Evolutionary conservation across 2,329 filamentous ascomycete genomes (phyloP), one percentile per base, ranked within the genome.

Genomic region (Fragosphaeria purpurea): DNA sequence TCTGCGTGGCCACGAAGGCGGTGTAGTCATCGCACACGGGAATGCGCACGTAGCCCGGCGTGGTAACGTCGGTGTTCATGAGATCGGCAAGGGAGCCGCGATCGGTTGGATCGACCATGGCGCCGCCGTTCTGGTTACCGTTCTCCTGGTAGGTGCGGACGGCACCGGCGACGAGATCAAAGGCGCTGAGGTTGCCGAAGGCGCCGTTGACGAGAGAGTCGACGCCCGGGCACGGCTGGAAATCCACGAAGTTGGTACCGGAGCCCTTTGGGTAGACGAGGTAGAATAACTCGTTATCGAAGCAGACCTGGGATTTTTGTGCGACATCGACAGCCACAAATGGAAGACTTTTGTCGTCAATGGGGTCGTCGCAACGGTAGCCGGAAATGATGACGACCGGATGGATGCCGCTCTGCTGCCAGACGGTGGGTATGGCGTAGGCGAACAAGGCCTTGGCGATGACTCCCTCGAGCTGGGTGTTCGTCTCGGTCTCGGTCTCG

Each of bases 1-100:
- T 39, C 11, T 57, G 59, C 8, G 61, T 51, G 46, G 51, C 33
- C 12, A 56, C 57, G 5, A 63, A 46, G 66, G 66, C 70, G 31
- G 60, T 58, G 51, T 59, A 51, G 39, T 49, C 63, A 10, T 67
- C 69, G 59, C 67, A 70, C 12, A 71, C 65, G 39, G 68, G 68
- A 1, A 70, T 58, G 7, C 58, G 60, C 41, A 70, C 59, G 51
- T 62, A 63, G 2, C 68, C 67, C 1, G 66, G 62, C 0, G 62
- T 65, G 6, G 61, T 65, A 41, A 69, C 49, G 50, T 67, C 61
- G 34, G 51, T 33, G 13, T 59, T 47, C 32, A 60, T 12, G 11
- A 69, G 57, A 31, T 58, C 47, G 7, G 54, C 13, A 7, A 60
- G 38, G 40, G 61, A 59, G 38, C 30, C 48, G 41, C 51, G 7